Conservation (phyloP, 2,329 filamentous ascomycete species). For the Drechslerella dactyloides region DNA sequence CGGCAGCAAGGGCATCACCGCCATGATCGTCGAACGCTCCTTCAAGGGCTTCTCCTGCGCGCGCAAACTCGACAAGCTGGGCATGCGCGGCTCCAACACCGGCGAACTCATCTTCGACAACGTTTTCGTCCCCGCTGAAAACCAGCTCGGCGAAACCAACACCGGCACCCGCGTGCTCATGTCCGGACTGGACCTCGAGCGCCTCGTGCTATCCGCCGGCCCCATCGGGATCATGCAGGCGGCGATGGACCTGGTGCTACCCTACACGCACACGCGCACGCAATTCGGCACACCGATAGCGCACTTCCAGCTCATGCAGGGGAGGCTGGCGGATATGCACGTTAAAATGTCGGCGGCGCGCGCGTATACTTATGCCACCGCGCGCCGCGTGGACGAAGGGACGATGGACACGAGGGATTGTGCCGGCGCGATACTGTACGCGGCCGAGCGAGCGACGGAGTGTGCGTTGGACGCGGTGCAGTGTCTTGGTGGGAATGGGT, state of each 20-base stretch:
- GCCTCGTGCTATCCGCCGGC: slow-evolving; percentile 87
- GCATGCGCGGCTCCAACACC: slow-evolving; percentile 96
- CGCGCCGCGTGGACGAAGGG: slow-evolving; percentile 78
- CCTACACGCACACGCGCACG: slow-evolving; percentile 85
- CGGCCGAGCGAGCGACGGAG: slow-evolving; percentile 87
- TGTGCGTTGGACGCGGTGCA: slow-evolving; percentile 87
- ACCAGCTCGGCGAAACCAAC: slow-evolving; percentile 80
- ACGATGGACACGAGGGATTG: slow-evolving; percentile 85
- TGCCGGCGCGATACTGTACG: slow-evolving; percentile 90
- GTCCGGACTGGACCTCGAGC: slow-evolving; percentile 93
- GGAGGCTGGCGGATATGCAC: slow-evolving; percentile 95
- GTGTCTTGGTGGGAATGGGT: slow-evolving; percentile 91
- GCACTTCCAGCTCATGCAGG: slow-evolving; percentile 91
- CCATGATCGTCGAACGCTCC: slow-evolving; percentile 79
- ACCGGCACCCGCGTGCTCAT: slow-evolving; percentile 88
- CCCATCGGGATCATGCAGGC: slow-evolving; percentile 95
- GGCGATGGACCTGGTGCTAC: slow-evolving; percentile 80
- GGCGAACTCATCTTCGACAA: slow-evolving; percentile 90
- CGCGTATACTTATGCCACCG: slow-evolving; percentile 88
- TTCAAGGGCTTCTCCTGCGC: slow-evolving; percentile 81
- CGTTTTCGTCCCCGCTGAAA: slow-evolving; percentile 84
- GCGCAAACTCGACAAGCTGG: slow-evolving; percentile 94
- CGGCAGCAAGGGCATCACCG: slow-evolving; percentile 86
- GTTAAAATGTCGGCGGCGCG: slow-evolving; percentile 83
- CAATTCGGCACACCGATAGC: slow-evolving; percentile 89